phyloP scores from a whole-genome alignment of 176 grass and related monocot species.

The Themeda triandra region DNA sequence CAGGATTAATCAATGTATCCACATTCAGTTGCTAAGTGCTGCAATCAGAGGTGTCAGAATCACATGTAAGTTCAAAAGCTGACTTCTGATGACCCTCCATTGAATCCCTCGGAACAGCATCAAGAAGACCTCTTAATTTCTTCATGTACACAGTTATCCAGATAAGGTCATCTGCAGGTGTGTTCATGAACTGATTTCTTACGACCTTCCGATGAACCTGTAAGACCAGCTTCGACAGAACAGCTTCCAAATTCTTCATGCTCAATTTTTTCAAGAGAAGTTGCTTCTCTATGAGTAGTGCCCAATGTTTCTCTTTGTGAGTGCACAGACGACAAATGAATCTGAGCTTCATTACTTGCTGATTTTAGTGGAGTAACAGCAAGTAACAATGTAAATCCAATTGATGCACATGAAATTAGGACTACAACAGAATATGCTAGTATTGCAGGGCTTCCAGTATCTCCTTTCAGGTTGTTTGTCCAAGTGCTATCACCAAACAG shows the following conservation, averaged over 20 bases:
- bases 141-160: constrained; percentile 35
- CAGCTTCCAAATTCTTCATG: constrained; percentile 34
- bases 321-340: constrained; percentile 15
- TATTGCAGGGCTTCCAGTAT: constrained; percentile 41
- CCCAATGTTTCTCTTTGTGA: not conserved
- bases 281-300: constrained; percentile 24
- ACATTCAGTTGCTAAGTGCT: not conserved
- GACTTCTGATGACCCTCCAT: not conserved
- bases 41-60: constrained; percentile 25
- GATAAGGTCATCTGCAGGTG: not conserved
- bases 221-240: constrained; percentile 10
- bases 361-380: constrained; percentile 76
- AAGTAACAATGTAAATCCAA: constrained; percentile 62
- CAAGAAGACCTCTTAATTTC: constrained; percentile 32
- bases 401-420: constrained; percentile 52
- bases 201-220: not conserved
- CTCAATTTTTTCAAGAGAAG: constrained; percentile 30
- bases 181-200: not conserved
- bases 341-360: constrained; percentile 52
- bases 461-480: constrained; percentile 49
- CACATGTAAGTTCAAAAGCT: constrained; percentile 12
- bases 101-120: not conserved
- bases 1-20: not conserved
- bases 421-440: constrained; percentile 43
- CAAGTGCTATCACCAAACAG: constrained; percentile 77